Percentiles rank a stretch among this genome's conserved stretches.
phyloP scores from a whole-genome alignment of 129 eudicot species.

The carrot (Daucus carota) region DH1_v3.0 NC_030386.2:35170501-35171000 shows the following conservation, averaged over 20 bases:
- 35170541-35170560: conserved; percentile 1
- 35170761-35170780: not conserved
- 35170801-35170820: not conserved
- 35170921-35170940: not conserved
- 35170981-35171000: conserved; percentile 4
- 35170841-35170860: not conserved
- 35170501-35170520: conserved; percentile 6
- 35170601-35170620: conserved; percentile 6
- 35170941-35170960: not conserved
- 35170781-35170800: not conserved
- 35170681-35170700: conserved; percentile 33
- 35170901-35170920: not conserved
- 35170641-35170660: not conserved
- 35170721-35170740: not conserved
- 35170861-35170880: not conserved
- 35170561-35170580: conserved; percentile 6
- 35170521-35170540: not conserved
- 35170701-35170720: not conserved
- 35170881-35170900: not conserved
- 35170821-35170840: conserved; percentile 1
- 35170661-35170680: not conserved
- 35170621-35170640: not conserved
- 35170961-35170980: conserved; percentile 1
- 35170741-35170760: not conserved
- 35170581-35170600: not conserved